Evolutionary conservation across 2,329 filamentous ascomycete species (phyloP).

Genomic region (Fusarium udum): DNA sequence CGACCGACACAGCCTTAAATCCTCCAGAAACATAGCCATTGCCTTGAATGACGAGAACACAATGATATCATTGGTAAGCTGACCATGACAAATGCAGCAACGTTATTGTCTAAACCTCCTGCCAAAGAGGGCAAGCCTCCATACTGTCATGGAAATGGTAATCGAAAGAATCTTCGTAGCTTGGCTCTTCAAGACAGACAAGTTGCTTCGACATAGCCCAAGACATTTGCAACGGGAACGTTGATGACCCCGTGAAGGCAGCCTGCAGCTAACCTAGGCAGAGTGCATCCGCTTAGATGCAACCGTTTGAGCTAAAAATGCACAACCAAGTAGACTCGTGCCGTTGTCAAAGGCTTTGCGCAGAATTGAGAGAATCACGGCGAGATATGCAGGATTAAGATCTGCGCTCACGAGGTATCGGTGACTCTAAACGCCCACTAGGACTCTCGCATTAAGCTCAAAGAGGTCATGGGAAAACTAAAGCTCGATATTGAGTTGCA

Average conservation of each 20-base stretch:
- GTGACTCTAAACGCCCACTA: constrained; percentile 12
- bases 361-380: constrained; percentile 3
- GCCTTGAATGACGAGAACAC: neutral
- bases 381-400: constrained; percentile 23
- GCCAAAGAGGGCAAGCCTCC: neutral
- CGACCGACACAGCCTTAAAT: constrained; percentile 6
- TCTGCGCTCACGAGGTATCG: constrained; percentile 22
- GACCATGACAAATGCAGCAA: constrained; percentile 23
- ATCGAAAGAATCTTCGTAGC: neutral
- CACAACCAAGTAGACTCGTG: neutral
- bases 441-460: constrained; percentile 1
- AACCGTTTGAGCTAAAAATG: constrained; percentile 3
- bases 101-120: neutral
- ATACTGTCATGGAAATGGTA: neutral
- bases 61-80: constrained; percentile 27
- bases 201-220: neutral
- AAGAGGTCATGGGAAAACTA: constrained; percentile 29
- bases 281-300: constrained; percentile 1
- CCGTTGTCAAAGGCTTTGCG: neutral
- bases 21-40: neutral
- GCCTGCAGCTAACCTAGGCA: constrained; percentile 4
- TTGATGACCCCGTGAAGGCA: neutral
- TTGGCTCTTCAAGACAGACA: neutral
- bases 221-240: neutral
- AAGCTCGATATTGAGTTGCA: constrained; percentile 13